These are phyloP conservation scores for Arachnomyces sp. DNA, from an alignment of 2,329 filamentous ascomycete species.

Conservation along the genomic window DNA sequence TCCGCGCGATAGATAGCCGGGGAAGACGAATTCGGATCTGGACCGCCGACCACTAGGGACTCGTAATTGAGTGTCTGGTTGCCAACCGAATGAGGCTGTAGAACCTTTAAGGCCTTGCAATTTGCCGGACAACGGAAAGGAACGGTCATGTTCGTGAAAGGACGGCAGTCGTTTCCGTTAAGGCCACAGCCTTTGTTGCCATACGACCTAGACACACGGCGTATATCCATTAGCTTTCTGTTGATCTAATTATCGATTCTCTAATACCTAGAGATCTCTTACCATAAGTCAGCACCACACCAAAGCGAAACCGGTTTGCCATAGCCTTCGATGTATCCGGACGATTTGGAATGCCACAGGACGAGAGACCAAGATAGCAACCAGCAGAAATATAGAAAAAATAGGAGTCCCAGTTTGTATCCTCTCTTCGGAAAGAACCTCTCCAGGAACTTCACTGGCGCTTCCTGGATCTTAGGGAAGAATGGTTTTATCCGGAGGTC, in stretches of 20 bases:
- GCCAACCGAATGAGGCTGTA: conserved; percentile 47
- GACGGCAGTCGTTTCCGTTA: conserved; percentile 49
- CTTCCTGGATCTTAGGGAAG: conserved; percentile 40
- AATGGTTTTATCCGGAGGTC: conserved; percentile 39
- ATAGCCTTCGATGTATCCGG: conserved; percentile 43
- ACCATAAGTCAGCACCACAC: conserved; percentile 42
- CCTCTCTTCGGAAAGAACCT: conserved; percentile 39
- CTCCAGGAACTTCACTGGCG: conserved; percentile 38
- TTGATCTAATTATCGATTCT: background rate
- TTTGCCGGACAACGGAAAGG: conserved; percentile 52
- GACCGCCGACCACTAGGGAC: conserved; percentile 46
- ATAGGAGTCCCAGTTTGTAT: conserved; percentile 37
- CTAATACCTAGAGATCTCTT: conserved; percentile 6
- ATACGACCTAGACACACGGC: conserved; percentile 22
- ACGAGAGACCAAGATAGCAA: conserved; percentile 41
- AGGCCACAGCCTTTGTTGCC: conserved; percentile 43
- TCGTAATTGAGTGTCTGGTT: conserved; percentile 46
- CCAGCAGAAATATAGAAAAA: conserved; percentile 39
- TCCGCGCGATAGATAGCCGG: conserved; percentile 72
- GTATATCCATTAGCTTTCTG: background rate
- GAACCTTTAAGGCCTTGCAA: conserved; percentile 40
- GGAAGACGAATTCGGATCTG: conserved; percentile 28
- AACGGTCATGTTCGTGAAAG: conserved; percentile 45
- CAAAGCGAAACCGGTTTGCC: conserved; percentile 39
- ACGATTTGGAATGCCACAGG: conserved; percentile 37